phyloP scores from a whole-genome alignment of 768 basidiomycete genomes.

The Gloeopeniophorella convolvens region DNA sequence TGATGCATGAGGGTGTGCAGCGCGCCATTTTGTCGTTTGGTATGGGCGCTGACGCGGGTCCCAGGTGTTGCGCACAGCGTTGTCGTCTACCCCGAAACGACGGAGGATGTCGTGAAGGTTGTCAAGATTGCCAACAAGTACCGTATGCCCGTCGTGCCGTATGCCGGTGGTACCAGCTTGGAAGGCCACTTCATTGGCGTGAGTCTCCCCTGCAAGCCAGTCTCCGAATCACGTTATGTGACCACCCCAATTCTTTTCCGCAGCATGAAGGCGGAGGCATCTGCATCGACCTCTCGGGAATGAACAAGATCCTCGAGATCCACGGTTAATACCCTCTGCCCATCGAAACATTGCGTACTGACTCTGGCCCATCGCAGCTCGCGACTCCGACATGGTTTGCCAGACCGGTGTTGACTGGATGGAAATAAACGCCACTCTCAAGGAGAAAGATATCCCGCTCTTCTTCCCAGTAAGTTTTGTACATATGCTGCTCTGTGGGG shows the following conservation, averaged over 20 bases:
- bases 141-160: slow-evolving; percentile 71
- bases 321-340: slow-evolving; percentile 31
- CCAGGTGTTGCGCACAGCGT: slow-evolving; percentile 23
- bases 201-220: slow-evolving; percentile 22
- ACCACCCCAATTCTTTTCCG: not conserved
- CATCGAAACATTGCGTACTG: too few species aligned
- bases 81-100: slow-evolving; percentile 55
- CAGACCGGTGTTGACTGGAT: slow-evolving; percentile 78
- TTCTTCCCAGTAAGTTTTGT: slow-evolving; percentile 70
- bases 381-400: slow-evolving; percentile 67
- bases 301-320: slow-evolving; percentile 59
- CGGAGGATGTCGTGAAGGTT: slow-evolving; percentile 76
- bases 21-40: slow-evolving; percentile 24
- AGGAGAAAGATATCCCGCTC: slow-evolving; percentile 61
- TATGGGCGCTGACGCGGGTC: slow-evolving; percentile 12
- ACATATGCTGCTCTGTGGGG: too few species aligned
- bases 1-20: slow-evolving; percentile 52
- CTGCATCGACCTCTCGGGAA: slow-evolving; percentile 56
- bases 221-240: too few species aligned
- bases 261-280: slow-evolving; percentile 48
- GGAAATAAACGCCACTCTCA: slow-evolving; percentile 64
- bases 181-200: slow-evolving; percentile 85
- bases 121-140: slow-evolving; percentile 72
- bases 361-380: slow-evolving; percentile 37
- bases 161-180: slow-evolving; percentile 79